Percentiles rank a stretch among this genome's conserved stretches.
Conservation (phyloP, 2,329 filamentous ascomycete species). For the Shiraia sp. region DNA sequence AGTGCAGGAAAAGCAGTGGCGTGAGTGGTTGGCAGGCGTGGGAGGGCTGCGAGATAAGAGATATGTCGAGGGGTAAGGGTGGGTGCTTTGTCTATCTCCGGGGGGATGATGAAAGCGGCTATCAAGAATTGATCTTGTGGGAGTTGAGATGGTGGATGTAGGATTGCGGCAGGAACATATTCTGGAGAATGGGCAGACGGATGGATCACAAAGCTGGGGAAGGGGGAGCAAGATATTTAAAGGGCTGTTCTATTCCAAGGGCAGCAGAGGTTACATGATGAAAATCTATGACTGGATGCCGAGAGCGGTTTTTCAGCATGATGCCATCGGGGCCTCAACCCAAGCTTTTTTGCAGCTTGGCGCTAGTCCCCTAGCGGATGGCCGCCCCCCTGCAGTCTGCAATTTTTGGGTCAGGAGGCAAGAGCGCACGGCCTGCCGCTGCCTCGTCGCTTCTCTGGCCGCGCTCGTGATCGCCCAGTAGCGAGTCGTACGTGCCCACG, state of each 20-base stretch:
- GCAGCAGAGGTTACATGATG: conserved; percentile 27
- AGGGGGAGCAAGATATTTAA: conserved; percentile 27
- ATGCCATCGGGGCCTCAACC: conserved; percentile 31
- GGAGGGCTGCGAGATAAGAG: conserved; percentile 18
- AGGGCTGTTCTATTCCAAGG: conserved; percentile 5
- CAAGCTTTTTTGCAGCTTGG: conserved; percentile 26
- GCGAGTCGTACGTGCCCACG: conserved; percentile 10
- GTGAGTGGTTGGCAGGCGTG: conserved; percentile 13
- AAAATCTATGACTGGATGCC: conserved; percentile 37
- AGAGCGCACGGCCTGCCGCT: conserved; percentile 31
- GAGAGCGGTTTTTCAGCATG: conserved; percentile 21
- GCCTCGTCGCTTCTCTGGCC: background rate
- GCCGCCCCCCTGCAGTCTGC: conserved; percentile 23
- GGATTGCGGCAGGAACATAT: conserved; percentile 39
- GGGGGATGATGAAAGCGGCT: conserved; percentile 13
- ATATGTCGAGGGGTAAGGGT: conserved; percentile 29
- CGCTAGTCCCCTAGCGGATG: conserved; percentile 24
- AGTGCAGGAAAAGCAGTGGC: conserved; percentile 19
- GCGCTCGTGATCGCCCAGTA: conserved; percentile 33
- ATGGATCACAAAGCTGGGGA: conserved; percentile 1
- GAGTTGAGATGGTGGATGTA: conserved; percentile 36
- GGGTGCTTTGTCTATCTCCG: conserved; percentile 12
- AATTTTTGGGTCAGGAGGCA: conserved; percentile 41
- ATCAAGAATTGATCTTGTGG: conserved; percentile 41
- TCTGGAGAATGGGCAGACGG: conserved; percentile 9